A percentile compares a stretch with the other conserved stretches of the same genome.
Conservation (phyloP, 2,329 filamentous ascomycete genomes). For the Exserohilum rostratum region DNA sequence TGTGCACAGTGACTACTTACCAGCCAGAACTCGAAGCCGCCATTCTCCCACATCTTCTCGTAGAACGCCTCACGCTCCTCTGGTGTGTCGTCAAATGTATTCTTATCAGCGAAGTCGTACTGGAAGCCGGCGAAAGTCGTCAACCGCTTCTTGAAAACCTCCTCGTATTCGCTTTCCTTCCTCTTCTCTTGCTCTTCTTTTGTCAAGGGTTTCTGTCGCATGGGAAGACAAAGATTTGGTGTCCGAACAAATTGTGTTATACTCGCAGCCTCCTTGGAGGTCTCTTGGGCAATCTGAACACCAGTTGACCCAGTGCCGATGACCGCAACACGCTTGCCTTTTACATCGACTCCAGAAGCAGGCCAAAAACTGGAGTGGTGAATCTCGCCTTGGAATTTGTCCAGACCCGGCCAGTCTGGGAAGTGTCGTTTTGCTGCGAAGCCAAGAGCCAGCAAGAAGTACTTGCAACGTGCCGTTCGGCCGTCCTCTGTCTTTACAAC, state of each 20-base stretch:
- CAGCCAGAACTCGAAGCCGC: conserved; percentile 52
- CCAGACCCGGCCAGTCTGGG: conserved; percentile 65
- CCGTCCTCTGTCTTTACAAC: conserved; percentile 59
- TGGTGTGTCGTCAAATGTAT: conserved; percentile 56
- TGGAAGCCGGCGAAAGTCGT: conserved; percentile 64
- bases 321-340: conserved; percentile 65
- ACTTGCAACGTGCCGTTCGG: conserved; percentile 57
- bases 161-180: conserved; percentile 48
- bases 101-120: conserved; percentile 61
- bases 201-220: conserved; percentile 59
- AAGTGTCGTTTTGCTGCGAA: conserved; percentile 67
- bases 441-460: conserved; percentile 61
- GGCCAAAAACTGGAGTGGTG: conserved; percentile 69
- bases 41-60: conserved; percentile 49
- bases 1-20: conserved; percentile 43
- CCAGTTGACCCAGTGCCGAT: conserved; percentile 70
- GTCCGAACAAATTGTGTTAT: conserved; percentile 70
- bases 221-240: conserved; percentile 68
- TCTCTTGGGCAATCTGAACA: conserved; percentile 68
- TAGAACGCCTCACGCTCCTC: conserved; percentile 54
- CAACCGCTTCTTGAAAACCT: conserved; percentile 60
- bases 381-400: conserved; percentile 64
- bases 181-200: conserved; percentile 58
- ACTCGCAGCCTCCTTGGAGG: conserved; percentile 57
- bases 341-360: conserved; percentile 60